phyloP scores from a whole-genome alignment of 2,329 filamentous ascomycete species.

The Dothideomycetes sp. region DNA sequence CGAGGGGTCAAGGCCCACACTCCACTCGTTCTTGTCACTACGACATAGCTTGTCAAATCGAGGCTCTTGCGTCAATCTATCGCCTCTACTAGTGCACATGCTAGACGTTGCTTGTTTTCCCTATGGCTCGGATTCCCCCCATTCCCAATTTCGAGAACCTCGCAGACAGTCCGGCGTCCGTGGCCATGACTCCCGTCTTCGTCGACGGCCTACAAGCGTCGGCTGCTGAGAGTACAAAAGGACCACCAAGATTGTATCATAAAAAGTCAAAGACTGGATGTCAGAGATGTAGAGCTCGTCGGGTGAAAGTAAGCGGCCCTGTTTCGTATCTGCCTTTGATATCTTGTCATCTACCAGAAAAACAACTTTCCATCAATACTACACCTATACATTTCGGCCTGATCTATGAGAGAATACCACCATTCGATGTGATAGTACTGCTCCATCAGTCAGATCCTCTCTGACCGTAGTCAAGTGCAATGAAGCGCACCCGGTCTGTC shows the following conservation, averaged over 20 bases:
- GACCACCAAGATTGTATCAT: constrained; percentile 2
- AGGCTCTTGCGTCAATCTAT: no score
- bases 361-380: neutral
- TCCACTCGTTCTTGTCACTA: no score
- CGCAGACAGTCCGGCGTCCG: no score
- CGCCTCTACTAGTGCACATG: no score
- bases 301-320: constrained; percentile 4
- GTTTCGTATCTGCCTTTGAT: neutral
- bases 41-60: no score
- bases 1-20: no score
- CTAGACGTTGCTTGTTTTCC: no score
- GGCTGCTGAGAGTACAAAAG: neutral
- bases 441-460: neutral
- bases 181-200: neutral
- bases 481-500: neutral
- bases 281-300: constrained; percentile 5
- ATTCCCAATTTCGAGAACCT: no score
- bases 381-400: neutral
- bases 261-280: constrained; percentile 4
- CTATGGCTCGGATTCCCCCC: no score
- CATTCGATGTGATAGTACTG: neutral
- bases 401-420: no score
- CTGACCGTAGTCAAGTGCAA: neutral
- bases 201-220: neutral
- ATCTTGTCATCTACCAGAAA: neutral